Percentiles rank a stretch among this genome's conserved stretches.
These are phyloP conservation scores for Neurospora discreta DNA, from an alignment of 495 filamentous ascomycete genomes.

Conservation along the genomic window DNA sequence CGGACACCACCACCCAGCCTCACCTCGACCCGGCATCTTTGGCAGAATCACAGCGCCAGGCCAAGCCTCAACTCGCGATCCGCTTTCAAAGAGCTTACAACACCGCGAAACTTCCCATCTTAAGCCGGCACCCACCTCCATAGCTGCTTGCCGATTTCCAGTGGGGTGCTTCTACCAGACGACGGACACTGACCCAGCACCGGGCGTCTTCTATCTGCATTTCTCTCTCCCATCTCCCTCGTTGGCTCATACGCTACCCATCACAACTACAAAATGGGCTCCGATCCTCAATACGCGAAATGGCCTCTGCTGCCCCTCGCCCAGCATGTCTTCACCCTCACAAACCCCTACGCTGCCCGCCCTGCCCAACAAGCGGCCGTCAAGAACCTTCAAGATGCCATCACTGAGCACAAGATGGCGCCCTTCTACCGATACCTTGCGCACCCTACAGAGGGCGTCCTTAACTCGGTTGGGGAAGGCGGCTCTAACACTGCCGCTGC, in stretches of 20 bases:
- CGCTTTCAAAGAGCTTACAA: not conserved
- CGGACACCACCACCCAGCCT: not conserved
- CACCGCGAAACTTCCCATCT: not conserved
- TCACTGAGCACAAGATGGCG: constrained; percentile 89
- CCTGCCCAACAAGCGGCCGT: constrained; percentile 59
- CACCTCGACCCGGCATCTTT: not conserved
- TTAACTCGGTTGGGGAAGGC: constrained; percentile 69
- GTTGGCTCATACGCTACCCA: not conserved
- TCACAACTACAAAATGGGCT: constrained; percentile 54
- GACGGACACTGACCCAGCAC: not conserved
- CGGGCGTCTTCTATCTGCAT: not conserved
- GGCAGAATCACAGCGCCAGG: not conserved
- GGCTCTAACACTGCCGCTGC: constrained; percentile 31
- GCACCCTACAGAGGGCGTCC: constrained; percentile 82
- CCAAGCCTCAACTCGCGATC: not conserved
- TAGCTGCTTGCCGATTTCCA: not conserved
- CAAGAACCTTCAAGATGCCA: constrained; percentile 84
- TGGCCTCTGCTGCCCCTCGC: constrained; percentile 86
- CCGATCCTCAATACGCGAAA: constrained; percentile 92
- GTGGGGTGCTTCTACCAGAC: not conserved
- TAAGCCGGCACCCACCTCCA: not conserved
- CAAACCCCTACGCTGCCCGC: constrained; percentile 68
- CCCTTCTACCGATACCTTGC: constrained; percentile 92
- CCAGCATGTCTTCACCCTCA: constrained; percentile 95
- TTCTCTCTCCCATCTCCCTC: not conserved